A percentile compares a stretch with the other conserved stretches of the same genome.
phyloP scores from a whole-genome alignment of 768 basidiomycete species.

The Calocera cornea region DNA sequence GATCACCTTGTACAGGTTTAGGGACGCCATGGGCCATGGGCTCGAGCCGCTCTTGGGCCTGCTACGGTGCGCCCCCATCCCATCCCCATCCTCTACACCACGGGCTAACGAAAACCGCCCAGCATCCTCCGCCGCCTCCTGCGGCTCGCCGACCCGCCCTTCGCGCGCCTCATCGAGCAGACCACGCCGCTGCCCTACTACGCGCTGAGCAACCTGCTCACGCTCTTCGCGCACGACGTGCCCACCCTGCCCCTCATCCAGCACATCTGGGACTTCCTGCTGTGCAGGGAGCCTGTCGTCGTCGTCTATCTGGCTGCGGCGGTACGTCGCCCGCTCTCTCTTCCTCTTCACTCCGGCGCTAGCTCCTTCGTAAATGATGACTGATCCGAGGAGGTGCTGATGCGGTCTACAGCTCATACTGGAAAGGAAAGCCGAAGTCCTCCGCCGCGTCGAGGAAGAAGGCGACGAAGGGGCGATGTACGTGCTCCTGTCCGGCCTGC shows the following conservation, averaged over 20 bases:
- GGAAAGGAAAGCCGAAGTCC: slow-evolving; percentile 53
- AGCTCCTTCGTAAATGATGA: too few species aligned
- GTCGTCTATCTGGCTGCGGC: slow-evolving; percentile 73
- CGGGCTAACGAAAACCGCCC: background rate
- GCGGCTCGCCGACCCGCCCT: slow-evolving; percentile 52
- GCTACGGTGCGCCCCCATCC: slow-evolving; percentile 36
- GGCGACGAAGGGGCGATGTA: slow-evolving; percentile 73
- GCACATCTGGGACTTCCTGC: slow-evolving; percentile 79
- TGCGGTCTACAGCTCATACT: slow-evolving; percentile 46
- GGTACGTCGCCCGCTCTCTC: slow-evolving; percentile 34
- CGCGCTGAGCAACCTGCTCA: slow-evolving; percentile 78
- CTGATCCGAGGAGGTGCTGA: background rate
- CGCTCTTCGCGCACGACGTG: slow-evolving; percentile 83
- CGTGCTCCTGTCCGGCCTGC: slow-evolving; percentile 36
- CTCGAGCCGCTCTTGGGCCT: slow-evolving; percentile 77
- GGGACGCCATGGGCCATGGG: slow-evolving; percentile 79
- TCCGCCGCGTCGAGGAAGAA: slow-evolving; percentile 40
- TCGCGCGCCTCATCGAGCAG: slow-evolving; percentile 56
- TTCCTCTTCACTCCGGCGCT: too few species aligned
- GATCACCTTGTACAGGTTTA: slow-evolving; percentile 58
- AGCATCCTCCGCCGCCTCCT: slow-evolving; percentile 68
- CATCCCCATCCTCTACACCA: background rate
- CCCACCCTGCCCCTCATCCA: slow-evolving; percentile 82
- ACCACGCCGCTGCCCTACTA: slow-evolving; percentile 74
- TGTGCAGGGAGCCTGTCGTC: slow-evolving; percentile 67